phyloP scores from a whole-genome alignment of 2,329 filamentous ascomycete species.

The Tolypocladium pustulatum region DNA sequence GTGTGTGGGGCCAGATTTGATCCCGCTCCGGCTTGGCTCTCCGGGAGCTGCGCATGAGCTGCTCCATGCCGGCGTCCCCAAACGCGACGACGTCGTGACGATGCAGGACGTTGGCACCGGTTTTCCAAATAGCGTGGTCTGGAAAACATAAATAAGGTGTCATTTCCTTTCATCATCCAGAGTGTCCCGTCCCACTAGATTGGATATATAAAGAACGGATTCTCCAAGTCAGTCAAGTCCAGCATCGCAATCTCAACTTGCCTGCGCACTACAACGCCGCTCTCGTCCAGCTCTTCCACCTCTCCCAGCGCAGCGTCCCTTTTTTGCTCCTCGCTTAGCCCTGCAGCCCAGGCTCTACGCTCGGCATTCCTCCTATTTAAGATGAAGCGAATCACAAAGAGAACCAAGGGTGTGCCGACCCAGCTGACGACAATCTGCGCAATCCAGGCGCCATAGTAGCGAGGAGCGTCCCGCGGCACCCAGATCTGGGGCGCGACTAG shows the following conservation, averaged over 20 bases:
- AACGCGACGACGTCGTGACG: too few species aligned
- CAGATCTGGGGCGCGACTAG: conserved; percentile 27
- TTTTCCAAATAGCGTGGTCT: too few species aligned
- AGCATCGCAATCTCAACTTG: conserved; percentile 25
- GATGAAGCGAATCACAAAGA: not conserved
- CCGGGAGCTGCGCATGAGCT: too few species aligned
- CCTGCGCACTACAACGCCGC: conserved; percentile 14
- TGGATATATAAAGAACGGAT: conserved; percentile 25
- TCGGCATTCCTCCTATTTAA: not conserved
- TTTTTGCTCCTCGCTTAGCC: not conserved
- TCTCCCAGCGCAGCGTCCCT: not conserved
- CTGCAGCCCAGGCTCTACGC: not conserved
- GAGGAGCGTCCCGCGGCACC: conserved; percentile 14
- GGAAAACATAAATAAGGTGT: too few species aligned
- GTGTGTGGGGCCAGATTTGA: too few species aligned
- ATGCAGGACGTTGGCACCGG: too few species aligned
- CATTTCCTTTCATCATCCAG: not conserved
- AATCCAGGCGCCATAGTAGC: conserved; percentile 13
- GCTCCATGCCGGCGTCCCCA: too few species aligned
- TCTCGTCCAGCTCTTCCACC: conserved; percentile 11
- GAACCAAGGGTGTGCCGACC: not conserved
- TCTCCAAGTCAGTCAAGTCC: conserved; percentile 28
- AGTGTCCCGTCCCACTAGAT: not conserved
- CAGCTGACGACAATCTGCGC: not conserved
- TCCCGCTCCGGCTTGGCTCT: too few species aligned